Conservation (phyloP, 1,284 basidiomycete genomes). For the Exobasidium rhododendri region DNA sequence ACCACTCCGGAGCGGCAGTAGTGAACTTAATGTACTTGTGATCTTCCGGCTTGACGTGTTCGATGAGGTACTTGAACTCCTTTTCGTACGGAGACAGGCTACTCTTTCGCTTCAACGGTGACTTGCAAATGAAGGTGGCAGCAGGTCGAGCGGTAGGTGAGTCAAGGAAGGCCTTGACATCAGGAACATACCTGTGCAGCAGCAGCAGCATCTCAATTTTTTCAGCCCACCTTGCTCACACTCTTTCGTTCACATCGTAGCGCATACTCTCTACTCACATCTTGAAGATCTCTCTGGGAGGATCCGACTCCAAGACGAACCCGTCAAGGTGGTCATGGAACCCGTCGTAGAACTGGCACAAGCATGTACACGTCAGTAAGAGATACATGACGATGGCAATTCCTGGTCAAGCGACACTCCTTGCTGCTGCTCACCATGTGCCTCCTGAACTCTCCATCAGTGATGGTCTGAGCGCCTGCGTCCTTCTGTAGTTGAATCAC, state of each 20-base stretch:
- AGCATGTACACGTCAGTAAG: no score
- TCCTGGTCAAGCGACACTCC: no score
- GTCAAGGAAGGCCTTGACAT: slow-evolving; percentile 5
- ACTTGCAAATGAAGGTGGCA: slow-evolving; percentile 7
- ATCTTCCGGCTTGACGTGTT: neutral
- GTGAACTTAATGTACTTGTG: slow-evolving; percentile 13
- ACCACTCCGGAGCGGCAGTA: slow-evolving; percentile 10
- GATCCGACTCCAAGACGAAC: neutral
- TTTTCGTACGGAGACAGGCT: slow-evolving; percentile 1
- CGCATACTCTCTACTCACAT: neutral
- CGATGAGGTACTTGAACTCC: neutral
- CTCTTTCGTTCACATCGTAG: no score
- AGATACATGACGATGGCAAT: no score
- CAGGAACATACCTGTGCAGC: slow-evolving; percentile 2
- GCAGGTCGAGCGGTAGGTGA: neutral
- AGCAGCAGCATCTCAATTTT: no score
- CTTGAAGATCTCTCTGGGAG: slow-evolving; percentile 10
- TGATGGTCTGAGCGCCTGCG: slow-evolving; percentile 2
- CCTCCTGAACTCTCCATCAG: slow-evolving; percentile 9
- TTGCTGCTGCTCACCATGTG: neutral
- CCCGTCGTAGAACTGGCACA: slow-evolving; percentile 8
- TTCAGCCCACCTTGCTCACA: no score
- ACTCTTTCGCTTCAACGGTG: slow-evolving; percentile 10
- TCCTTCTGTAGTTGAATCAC: slow-evolving; percentile 5
- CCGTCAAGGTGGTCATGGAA: slow-evolving; percentile 8